phyloP scores from a whole-genome alignment of 805 yeast species.

The Kodamaea hsintzibuensis region DNA sequence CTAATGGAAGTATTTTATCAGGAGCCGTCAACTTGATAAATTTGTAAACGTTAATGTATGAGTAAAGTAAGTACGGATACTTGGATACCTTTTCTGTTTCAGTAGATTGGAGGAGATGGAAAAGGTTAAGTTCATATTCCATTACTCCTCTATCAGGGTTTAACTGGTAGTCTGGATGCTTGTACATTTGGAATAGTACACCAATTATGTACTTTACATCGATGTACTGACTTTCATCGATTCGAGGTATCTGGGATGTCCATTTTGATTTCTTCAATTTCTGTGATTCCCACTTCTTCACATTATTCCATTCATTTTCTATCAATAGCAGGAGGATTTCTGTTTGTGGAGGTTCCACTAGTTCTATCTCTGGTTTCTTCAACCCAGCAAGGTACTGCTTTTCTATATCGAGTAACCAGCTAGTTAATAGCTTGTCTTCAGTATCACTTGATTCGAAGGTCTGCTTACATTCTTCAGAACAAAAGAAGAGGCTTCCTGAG shows the following conservation, averaged over 20 bases:
- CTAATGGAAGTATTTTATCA: constrained; percentile 25
- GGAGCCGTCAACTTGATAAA: constrained; percentile 43
- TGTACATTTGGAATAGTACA: constrained; percentile 32
- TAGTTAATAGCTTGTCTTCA: constrained; percentile 31
- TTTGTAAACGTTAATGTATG: constrained; percentile 50
- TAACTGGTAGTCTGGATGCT: constrained; percentile 5
- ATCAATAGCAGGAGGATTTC: constrained; percentile 16
- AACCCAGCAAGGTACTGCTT: constrained; percentile 22
- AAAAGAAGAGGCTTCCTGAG: constrained; percentile 45
- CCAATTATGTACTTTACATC: constrained; percentile 50
- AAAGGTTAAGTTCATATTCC: constrained; percentile 26
- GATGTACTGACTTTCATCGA: constrained; percentile 55
- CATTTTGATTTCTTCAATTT: constrained; percentile 15
- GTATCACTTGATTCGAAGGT: constrained; percentile 37
- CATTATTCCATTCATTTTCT: constrained; percentile 37
- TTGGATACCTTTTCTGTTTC: constrained; percentile 46
- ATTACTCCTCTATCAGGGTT: constrained; percentile 7
- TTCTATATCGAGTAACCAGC: constrained; percentile 39
- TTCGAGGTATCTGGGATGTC: constrained; percentile 29
- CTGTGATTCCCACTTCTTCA: constrained; percentile 36
- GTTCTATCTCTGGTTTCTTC: constrained; percentile 26
- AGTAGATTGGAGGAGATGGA: constrained; percentile 51
- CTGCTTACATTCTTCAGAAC: constrained; percentile 46
- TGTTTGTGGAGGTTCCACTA: constrained; percentile 14
- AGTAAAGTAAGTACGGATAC: constrained; percentile 49